Base-by-base conservation (phyloP, 805 yeast genomes). In the Kluyveromyces dobzhanskii region DNA sequence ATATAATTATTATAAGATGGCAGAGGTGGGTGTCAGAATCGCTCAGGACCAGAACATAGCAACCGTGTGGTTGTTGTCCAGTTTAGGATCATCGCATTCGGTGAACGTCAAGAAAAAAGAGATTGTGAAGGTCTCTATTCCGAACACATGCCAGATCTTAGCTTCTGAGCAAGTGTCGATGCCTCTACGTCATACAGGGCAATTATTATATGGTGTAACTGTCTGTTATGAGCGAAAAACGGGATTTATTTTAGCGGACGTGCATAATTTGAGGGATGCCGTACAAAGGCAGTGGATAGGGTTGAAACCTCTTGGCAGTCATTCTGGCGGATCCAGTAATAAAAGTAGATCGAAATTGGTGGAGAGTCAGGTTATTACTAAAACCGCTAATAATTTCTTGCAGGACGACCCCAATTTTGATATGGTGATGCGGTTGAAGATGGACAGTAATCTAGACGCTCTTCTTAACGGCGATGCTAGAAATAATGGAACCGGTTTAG, bases 1-100 rank as follows among this genome's bases (percentile, higher is more conserved):
- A 21, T 21, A 9, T 21, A 6, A 21, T 6, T 21, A 21, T 21
- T 9, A 21, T 9, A 21, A 6, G 9, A 21, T 21, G 16, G 30
- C 35, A 18, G 24, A 4, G 14, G 35, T 32, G 16, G 17, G 26
- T 10, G 17, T 16, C 24, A 32, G 35, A 21, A 19, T 32, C 5
- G 25, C 26, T 12, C 30, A 34, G 21, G 37, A 34, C 19, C 37
- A 34, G 37, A 34, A 7, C 29, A 25, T 59, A 3, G 49, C 61
- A 1, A 57, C 59, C 2, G 48, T 56, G 7, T 59, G 64, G 64
- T 30, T 57, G n/a, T 42, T 59, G 13, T 51, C 62, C 2, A 51
- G 53, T 1, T 30, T 58, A 9, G 62, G 59, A 3, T 23, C 37
- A 17, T 18, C 25, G 23, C 30, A 38, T 28, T 16, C 45, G 5